Percentiles rank a stretch among this genome's conserved stretches.
These are phyloP conservation scores for Boehmeria nivea DNA, from an alignment of 306 rosid species.

Conservation along the genomic window DNA sequence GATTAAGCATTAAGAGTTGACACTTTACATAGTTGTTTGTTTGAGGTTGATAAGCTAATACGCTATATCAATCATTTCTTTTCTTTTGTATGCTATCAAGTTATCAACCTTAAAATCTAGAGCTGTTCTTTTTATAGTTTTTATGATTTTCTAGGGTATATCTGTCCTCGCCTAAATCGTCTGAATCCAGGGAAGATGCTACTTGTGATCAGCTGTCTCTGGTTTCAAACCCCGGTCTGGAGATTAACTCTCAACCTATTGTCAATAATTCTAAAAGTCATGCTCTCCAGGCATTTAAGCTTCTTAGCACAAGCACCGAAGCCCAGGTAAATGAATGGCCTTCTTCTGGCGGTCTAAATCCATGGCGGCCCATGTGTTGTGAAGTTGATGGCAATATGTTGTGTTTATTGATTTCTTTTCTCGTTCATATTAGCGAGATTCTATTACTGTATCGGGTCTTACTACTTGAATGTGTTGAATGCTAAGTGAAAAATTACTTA, in stretches of 20 bases:
- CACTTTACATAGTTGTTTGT: not conserved
- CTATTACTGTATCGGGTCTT: not conserved
- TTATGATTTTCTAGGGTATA: slow-evolving; percentile 42
- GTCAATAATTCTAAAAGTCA: too few species aligned
- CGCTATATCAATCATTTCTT: too few species aligned
- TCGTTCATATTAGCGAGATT: not conserved
- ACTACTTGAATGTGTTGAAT: not conserved
- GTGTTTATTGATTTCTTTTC: not conserved
- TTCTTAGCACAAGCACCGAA: slow-evolving; percentile 49
- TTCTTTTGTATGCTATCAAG: too few species aligned
- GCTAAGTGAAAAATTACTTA: not conserved
- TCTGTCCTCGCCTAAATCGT: slow-evolving; percentile 39
- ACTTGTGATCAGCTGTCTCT: slow-evolving; percentile 25
- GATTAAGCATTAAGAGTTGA: not conserved
- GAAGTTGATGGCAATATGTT: not conserved
- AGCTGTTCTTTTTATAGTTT: not conserved
- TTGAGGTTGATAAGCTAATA: too few species aligned
- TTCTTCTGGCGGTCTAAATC: not conserved
- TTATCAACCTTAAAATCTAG: not conserved
- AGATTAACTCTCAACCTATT: slow-evolving; percentile 29
- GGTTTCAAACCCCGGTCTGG: slow-evolving; percentile 22
- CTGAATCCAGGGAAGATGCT: slow-evolving; percentile 18
- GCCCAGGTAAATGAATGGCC: slow-evolving; percentile 54
- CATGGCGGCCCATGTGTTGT: not conserved
- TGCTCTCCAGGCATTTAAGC: slow-evolving; percentile 58